Evolutionary conservation across 2,329 filamentous ascomycete species (phyloP).

Genomic region (Thelonectria discophora): DNA sequence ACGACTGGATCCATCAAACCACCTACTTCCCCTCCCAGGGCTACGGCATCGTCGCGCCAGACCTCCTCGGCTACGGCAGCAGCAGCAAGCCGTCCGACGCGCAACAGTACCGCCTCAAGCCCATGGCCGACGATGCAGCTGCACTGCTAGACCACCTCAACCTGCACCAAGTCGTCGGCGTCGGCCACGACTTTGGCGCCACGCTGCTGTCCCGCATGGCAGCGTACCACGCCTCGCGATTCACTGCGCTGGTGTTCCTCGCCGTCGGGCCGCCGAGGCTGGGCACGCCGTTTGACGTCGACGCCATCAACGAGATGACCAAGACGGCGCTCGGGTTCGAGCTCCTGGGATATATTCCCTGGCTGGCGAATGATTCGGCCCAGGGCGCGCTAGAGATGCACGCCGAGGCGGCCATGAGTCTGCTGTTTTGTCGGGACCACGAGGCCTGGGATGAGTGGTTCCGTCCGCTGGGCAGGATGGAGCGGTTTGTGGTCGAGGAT

Average conservation of each 20-base stretch:
- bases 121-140: slow-evolving; percentile 46
- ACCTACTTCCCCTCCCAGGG: slow-evolving; percentile 45
- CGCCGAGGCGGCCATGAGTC: slow-evolving; percentile 39
- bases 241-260: slow-evolving; percentile 40
- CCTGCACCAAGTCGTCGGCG: slow-evolving; percentile 53
- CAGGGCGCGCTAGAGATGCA: slow-evolving; percentile 38
- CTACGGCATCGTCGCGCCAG: slow-evolving; percentile 54
- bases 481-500: slow-evolving; percentile 39
- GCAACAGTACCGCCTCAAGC: slow-evolving; percentile 43
- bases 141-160: slow-evolving; percentile 45
- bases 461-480: slow-evolving; percentile 42
- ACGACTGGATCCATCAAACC: slow-evolving; percentile 55
- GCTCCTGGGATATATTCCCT: slow-evolving; percentile 46
- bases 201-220: slow-evolving; percentile 44
- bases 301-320: slow-evolving; percentile 46
- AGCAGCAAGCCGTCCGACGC: slow-evolving; percentile 45
- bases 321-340: slow-evolving; percentile 42
- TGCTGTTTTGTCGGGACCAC: slow-evolving; percentile 41
- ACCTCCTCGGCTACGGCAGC: slow-evolving; percentile 52
- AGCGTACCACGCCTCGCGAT: slow-evolving; percentile 38
- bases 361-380: slow-evolving; percentile 32
- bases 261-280: slow-evolving; percentile 44
- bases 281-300: slow-evolving; percentile 43
- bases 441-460: slow-evolving; percentile 40
- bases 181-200: slow-evolving; percentile 50